Evolutionary conservation across 2,329 filamentous ascomycete species (phyloP).

Genomic region (Pyricularia grisea): DNA sequence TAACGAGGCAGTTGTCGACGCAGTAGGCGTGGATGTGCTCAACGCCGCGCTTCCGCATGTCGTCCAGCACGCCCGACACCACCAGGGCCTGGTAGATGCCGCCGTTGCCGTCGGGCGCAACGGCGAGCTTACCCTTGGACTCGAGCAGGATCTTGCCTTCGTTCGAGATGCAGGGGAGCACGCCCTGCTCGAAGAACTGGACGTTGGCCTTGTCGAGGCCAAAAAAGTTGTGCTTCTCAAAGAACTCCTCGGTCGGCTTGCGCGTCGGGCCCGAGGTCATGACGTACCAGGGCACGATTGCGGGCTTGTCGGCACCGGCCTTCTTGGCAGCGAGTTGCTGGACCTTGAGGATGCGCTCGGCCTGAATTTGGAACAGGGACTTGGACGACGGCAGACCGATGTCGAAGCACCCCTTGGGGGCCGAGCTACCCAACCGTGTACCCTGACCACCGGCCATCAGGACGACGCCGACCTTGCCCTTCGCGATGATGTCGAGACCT

Average conservation of each 20-base stretch:
- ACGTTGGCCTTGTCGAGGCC: conserved; percentile 80
- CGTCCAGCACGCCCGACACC: conserved; percentile 67
- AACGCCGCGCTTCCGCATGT: conserved; percentile 84
- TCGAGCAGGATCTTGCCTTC: conserved; percentile 96
- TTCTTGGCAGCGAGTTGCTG: conserved; percentile 71
- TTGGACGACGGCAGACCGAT: conserved; percentile 90
- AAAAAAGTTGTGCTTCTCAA: conserved; percentile 83
- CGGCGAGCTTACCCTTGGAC: conserved; percentile 80
- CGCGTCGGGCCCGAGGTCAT: conserved; percentile 97
- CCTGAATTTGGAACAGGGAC: conserved; percentile 95
- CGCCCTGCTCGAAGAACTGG: conserved; percentile 90
- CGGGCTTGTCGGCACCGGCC: conserved; percentile 41
- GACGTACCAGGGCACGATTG: conserved; percentile 91
- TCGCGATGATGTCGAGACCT: conserved; percentile 69
- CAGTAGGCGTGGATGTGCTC: conserved; percentile 97
- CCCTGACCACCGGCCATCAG: conserved; percentile 97
- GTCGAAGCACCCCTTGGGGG: conserved; percentile 94
- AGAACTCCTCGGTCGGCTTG: conserved; percentile 86
- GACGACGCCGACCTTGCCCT: conserved; percentile 75
- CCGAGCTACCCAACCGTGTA: conserved; percentile 86
- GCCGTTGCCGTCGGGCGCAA: conserved; percentile 94
- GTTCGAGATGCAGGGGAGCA: conserved; percentile 93
- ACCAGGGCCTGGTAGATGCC: conserved; percentile 91
- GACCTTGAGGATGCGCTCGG: conserved; percentile 81
- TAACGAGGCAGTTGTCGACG: conserved; percentile 98